Evolutionary conservation across 2,329 filamentous ascomycete genomes (phyloP), one percentile per base, ranked within the genome.

Genomic region (Exophiala oligosperma): DNA sequence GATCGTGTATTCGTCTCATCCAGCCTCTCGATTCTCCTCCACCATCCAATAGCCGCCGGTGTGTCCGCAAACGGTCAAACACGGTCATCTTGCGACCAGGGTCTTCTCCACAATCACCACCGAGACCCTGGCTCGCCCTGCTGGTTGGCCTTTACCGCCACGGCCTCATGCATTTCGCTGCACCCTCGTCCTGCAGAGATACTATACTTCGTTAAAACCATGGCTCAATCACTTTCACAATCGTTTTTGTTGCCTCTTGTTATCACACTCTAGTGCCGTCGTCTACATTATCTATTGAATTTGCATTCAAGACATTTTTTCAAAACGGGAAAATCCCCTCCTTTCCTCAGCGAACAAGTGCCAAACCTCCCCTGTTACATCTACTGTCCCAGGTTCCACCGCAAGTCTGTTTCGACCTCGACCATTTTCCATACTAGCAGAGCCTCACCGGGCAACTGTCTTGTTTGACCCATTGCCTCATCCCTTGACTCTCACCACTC

Each of bases 391-490:
- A 61, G 59, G 56, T 58, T 54, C 59, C 59, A 61, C 59, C 47
- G 5, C 52, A 29, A 58, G 49, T 38, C 59, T 56, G 60, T 60
- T 62, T 60, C 54, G 54, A 57, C 54, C 57, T 53, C 60, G 54
- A 49, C 51, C 29, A 47, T 49, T 46, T 35, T 29, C 44, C 48
- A 56, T 57, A 54, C 57, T 58, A 56, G 47, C 55, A 55, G 21
- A 43, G 6, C 40, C 40, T 43, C 40, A 43, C 40, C 40, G 40
- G 21, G 40, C 40, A 43, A 49, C 51, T 54, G 50, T 55, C 40
- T 35, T 57, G 61, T 61, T 61, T 63, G 55, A 63, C 28, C 60
- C 60, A 52, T 52, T 63, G 61, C 61, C 60, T 63, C 61, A 63
- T 49, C 53, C 57, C 49, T 35, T 32, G 43, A n/a, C 26, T 40